Conservation (phyloP, 768 basidiomycete species). For the Amanita exitialis region DNA sequence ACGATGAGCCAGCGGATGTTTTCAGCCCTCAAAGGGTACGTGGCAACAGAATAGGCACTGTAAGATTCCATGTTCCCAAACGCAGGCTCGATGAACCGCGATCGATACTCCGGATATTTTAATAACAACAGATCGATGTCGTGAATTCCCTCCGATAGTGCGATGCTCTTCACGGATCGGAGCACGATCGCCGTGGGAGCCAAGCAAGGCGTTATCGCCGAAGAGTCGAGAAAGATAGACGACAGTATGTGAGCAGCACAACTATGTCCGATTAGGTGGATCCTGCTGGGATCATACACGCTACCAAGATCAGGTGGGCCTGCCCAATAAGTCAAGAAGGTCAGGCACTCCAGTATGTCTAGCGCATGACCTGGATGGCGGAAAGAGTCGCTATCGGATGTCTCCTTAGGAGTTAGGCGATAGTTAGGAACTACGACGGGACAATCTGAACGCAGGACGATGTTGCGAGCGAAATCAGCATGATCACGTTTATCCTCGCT, state of each 20-base stretch:
- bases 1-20: constrained; percentile 57
- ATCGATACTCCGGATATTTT: constrained; percentile 56
- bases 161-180: constrained; percentile 38
- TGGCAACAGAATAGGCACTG: constrained; percentile 32
- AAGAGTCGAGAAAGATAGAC: constrained; percentile 54
- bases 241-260: constrained; percentile 76
- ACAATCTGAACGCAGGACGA: constrained; percentile 37
- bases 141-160: constrained; percentile 72
- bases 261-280: constrained; percentile 71
- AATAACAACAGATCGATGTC: constrained; percentile 56
- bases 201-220: constrained; percentile 29
- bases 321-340: constrained; percentile 42
- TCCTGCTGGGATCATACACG: constrained; percentile 25
- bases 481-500: constrained; percentile 72
- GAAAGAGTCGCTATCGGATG: constrained; percentile 27
- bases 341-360: constrained; percentile 54
- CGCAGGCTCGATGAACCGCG: constrained; percentile 57
- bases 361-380: constrained; percentile 63
- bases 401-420: constrained; percentile 44
- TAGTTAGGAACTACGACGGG: constrained; percentile 74
- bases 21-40: constrained; percentile 25
- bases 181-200: constrained; percentile 33
- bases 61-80: constrained; percentile 50
- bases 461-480: constrained; percentile 36
- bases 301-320: constrained; percentile 19